These are phyloP conservation scores for Globisporangium paddicum DNA, from an alignment of 352 stramenopile genomes.

Conservation along the genomic window DNA sequence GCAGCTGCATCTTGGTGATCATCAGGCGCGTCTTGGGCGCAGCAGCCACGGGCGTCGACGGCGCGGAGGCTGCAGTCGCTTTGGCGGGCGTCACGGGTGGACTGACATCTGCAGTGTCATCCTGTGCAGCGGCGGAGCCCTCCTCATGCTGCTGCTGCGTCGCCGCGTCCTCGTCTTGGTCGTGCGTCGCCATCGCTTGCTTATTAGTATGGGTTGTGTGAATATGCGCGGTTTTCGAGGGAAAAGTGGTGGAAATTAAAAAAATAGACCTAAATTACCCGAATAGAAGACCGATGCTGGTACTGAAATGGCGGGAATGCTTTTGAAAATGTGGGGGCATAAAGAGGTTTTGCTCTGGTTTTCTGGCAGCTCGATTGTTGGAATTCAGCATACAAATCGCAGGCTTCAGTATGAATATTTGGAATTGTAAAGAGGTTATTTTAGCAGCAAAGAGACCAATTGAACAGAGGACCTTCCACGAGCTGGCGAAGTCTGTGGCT, in stretches of 20 bases:
- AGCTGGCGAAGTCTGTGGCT: not conserved
- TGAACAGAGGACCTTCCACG: no score
- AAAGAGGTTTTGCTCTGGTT: not conserved
- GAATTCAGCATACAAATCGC: not conserved
- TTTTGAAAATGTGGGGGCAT: not conserved
- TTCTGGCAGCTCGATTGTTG: not conserved
- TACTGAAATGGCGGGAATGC: not conserved
- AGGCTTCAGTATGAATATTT: not conserved
- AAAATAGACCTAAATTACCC: not conserved
- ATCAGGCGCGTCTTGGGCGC: slow-evolving; percentile 80
- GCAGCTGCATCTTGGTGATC: slow-evolving; percentile 97
- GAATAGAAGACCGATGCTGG: not conserved
- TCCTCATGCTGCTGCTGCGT: slow-evolving; percentile 1
- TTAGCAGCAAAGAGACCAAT: no score
- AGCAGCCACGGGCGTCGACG: not conserved
- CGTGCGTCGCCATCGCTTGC: not conserved
- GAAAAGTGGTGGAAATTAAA: not conserved
- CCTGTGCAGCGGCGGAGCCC: not conserved
- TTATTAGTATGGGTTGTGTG: not conserved
- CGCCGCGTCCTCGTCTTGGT: not conserved
- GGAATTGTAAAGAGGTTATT: no score
- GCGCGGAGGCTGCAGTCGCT: not conserved
- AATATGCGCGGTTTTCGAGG: not conserved
- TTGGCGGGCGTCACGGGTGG: not conserved
- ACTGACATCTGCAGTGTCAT: not conserved